These are phyloP conservation scores for Haplosporangium sp. DNA, from an alignment of 371 early-diverging fungal genomes.

Conservation along the genomic window DNA sequence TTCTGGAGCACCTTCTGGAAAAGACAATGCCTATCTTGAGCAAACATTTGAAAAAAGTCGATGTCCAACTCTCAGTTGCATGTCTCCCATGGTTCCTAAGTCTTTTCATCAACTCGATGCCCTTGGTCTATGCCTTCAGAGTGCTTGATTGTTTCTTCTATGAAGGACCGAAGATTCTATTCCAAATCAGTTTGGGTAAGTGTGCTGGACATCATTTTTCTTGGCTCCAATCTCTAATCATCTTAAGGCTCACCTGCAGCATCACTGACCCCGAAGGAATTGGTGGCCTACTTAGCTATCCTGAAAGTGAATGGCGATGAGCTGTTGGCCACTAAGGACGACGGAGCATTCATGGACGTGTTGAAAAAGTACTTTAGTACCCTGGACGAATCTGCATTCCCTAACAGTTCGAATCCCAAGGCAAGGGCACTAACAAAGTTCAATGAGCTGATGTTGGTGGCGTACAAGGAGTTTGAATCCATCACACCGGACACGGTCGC, in stretches of 20 bases:
- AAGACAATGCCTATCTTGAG: slow-evolving; percentile 83
- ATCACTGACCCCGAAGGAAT: neutral
- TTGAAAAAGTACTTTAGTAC: slow-evolving; percentile 80
- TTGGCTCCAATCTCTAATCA: neutral
- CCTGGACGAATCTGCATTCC: slow-evolving; percentile 75
- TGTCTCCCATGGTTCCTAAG: slow-evolving; percentile 97
- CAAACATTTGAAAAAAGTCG: slow-evolving; percentile 83
- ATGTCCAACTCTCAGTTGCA: slow-evolving; percentile 95
- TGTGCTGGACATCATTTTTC: neutral
- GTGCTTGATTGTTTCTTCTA: slow-evolving; percentile 94
- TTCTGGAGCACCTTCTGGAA: slow-evolving; percentile 90
- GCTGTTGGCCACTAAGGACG: slow-evolving; percentile 86
- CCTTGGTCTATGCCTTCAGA: slow-evolving; percentile 86
- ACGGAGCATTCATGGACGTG: slow-evolving; percentile 89
- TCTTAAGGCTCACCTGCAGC: neutral
- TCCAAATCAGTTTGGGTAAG: slow-evolving; percentile 83
- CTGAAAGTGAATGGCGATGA: slow-evolving; percentile 93
- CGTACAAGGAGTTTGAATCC: slow-evolving; percentile 90
- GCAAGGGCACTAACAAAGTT: slow-evolving; percentile 82
- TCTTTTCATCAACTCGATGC: slow-evolving; percentile 94
- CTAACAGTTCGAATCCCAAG: slow-evolving; percentile 66
- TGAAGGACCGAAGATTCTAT: slow-evolving; percentile 93
- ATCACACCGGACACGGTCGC: slow-evolving; percentile 83
- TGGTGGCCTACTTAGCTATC: slow-evolving; percentile 68
- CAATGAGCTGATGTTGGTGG: slow-evolving; percentile 90